phyloP scores from a whole-genome alignment of 148 eudicot species.

The Pouteria glomerata region DNA sequence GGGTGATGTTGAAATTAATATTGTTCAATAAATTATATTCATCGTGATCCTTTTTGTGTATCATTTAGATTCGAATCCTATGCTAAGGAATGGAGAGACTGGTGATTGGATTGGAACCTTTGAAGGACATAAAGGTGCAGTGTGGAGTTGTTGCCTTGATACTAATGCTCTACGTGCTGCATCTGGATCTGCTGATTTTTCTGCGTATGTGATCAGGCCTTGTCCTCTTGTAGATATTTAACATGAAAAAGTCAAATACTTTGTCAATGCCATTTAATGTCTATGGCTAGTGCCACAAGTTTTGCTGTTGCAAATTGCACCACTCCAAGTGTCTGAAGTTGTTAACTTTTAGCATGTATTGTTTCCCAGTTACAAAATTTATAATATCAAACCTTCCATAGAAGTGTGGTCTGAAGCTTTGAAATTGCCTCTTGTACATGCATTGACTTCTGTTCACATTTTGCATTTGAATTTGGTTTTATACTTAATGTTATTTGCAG shows the following conservation, averaged over 20 bases:
- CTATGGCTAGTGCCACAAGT: not conserved
- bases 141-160: constrained; percentile 91
- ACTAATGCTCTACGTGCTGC: constrained; percentile 79
- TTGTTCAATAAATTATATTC: not conserved
- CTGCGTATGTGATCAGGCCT: constrained; percentile 56
- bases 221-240: not conserved
- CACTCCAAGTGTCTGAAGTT: not conserved
- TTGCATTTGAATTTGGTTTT: not conserved
- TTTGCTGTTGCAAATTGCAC: not conserved
- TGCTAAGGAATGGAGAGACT: constrained; percentile 92
- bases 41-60: constrained; percentile 1
- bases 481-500: constrained; percentile 30
- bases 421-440: not conserved
- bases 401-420: not conserved
- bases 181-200: constrained; percentile 83
- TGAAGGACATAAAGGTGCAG: constrained; percentile 94
- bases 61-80: constrained; percentile 68
- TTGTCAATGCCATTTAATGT: not conserved
- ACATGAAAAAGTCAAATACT: not conserved
- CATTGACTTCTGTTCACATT: not conserved
- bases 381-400: not conserved
- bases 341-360: not conserved
- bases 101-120: constrained; percentile 97
- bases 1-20: not conserved
- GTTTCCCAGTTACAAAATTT: not conserved